Conservation (phyloP, 306 rosid genomes). For the Fragaria ananassa region DNA sequence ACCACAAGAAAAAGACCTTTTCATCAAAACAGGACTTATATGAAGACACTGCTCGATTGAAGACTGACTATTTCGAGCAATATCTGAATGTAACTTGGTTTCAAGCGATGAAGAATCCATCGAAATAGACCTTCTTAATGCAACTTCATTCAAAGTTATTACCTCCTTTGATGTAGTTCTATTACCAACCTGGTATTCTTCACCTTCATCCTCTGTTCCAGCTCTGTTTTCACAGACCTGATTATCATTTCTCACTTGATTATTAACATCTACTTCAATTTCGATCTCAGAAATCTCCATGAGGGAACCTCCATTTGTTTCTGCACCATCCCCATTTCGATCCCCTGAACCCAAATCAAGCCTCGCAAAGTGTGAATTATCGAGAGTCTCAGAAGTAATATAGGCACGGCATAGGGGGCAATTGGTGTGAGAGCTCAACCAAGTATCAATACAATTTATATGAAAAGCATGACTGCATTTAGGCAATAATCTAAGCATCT, state of each 20-base stretch:
- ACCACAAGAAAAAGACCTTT: slow-evolving; percentile 46
- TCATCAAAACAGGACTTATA: slow-evolving; percentile 54
- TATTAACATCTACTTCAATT: slow-evolving; percentile 15
- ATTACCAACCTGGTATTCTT: slow-evolving; percentile 16
- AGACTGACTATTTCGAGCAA: slow-evolving; percentile 27
- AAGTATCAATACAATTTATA: slow-evolving; percentile 57
- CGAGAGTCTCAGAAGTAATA: slow-evolving; percentile 25
- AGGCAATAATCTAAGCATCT: slow-evolving; percentile 55
- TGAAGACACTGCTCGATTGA: slow-evolving; percentile 43
- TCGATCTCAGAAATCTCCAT: slow-evolving; percentile 31
- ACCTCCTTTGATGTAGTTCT: slow-evolving; percentile 31
- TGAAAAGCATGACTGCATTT: slow-evolving; percentile 77
- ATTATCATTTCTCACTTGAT: neutral
- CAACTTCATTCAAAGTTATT: neutral
- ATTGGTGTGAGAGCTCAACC: slow-evolving; percentile 70
- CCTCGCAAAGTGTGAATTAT: slow-evolving; percentile 11
- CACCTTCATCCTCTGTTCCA: slow-evolving; percentile 35
- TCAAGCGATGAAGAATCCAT: slow-evolving; percentile 9
- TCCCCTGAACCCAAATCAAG: slow-evolving; percentile 19
- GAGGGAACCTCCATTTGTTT: slow-evolving; percentile 33
- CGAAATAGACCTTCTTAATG: slow-evolving; percentile 24
- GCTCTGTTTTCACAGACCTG: slow-evolving; percentile 23
- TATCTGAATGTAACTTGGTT: slow-evolving; percentile 3
- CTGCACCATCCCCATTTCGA: slow-evolving; percentile 23
- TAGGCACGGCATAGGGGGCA: slow-evolving; percentile 70